A percentile compares a stretch with the other conserved stretches of the same genome.
Conservation (phyloP, 345 rosid species). For the Citrus unshiu region DNA sequence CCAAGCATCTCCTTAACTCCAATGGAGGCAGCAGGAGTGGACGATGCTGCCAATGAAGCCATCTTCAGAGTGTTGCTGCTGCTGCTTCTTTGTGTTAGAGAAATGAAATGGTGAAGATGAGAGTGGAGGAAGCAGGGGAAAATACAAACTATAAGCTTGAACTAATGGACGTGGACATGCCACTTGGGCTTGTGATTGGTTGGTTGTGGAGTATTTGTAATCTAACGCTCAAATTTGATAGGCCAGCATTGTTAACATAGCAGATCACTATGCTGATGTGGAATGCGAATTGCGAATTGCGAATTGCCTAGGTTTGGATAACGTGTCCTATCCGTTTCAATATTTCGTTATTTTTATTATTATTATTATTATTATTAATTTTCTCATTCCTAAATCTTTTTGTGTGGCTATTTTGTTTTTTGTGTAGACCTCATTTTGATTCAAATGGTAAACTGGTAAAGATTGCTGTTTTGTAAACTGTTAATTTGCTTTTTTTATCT, state of each 20-base stretch:
- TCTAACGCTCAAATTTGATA: constrained; percentile 53
- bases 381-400: neutral
- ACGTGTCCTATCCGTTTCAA: constrained; percentile 23
- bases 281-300: constrained; percentile 24
- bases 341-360: neutral
- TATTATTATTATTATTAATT: too few relatives aligned
- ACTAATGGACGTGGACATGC: constrained; percentile 54
- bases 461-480: too few relatives aligned
- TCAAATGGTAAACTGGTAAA: neutral
- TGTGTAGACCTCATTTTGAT: neutral
- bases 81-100: neutral
- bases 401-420: neutral
- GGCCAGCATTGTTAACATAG: constrained; percentile 49
- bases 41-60: constrained; percentile 52
- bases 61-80: constrained; percentile 14
- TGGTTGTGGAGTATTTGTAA: constrained; percentile 34
- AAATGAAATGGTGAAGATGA: neutral
- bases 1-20: constrained; percentile 86
- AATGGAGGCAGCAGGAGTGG: constrained; percentile 63
- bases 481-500: too few relatives aligned
- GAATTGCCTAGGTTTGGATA: constrained; percentile 43
- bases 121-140: neutral
- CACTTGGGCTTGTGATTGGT: constrained; percentile 55
- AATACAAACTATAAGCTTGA: constrained; percentile 40
- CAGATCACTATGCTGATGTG: constrained; percentile 45